phyloP scores from a whole-genome alignment of 768 basidiomycete species.

The Pisolithus marmoratus region DNA sequence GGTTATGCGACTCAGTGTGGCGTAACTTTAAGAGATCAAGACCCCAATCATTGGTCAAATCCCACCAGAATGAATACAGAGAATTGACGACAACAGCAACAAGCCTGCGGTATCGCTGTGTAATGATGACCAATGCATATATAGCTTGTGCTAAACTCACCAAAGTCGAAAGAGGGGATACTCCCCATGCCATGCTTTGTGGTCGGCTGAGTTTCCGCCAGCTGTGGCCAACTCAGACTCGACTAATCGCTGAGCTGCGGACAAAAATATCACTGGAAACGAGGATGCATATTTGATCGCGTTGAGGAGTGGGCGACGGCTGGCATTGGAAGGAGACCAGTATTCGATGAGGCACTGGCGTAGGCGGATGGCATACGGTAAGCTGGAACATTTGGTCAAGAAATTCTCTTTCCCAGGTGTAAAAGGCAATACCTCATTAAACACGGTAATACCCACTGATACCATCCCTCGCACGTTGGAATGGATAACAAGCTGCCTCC shows the following conservation, averaged over 20 bases:
- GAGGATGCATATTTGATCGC: slow-evolving; percentile 95
- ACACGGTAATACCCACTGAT: slow-evolving; percentile 72
- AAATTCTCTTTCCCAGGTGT: background rate
- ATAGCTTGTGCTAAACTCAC: slow-evolving; percentile 39
- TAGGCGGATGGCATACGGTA: slow-evolving; percentile 88
- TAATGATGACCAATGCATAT: background rate
- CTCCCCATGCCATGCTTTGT: slow-evolving; percentile 65
- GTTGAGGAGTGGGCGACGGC: slow-evolving; percentile 75
- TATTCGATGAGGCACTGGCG: slow-evolving; percentile 94
- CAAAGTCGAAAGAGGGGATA: slow-evolving; percentile 80
- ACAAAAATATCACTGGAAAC: slow-evolving; percentile 93
- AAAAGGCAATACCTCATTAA: slow-evolving; percentile 71
- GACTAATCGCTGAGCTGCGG: slow-evolving; percentile 80
- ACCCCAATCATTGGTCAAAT: slow-evolving; percentile 97
- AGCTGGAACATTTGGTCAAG: slow-evolving; percentile 29
- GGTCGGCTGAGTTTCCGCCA: slow-evolving; percentile 38
- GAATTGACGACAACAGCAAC: slow-evolving; percentile 84
- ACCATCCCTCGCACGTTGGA: slow-evolving; percentile 56
- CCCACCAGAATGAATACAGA: slow-evolving; percentile 98
- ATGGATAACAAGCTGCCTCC: slow-evolving; percentile 68
- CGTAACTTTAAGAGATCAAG: slow-evolving; percentile 59
- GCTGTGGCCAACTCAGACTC: slow-evolving; percentile 50
- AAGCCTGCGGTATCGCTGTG: slow-evolving; percentile 50
- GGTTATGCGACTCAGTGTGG: slow-evolving; percentile 21
- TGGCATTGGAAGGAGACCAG: slow-evolving; percentile 52